Conservation (phyloP, 176 grass and related monocot species). For the Cenchrus americanus region DNA sequence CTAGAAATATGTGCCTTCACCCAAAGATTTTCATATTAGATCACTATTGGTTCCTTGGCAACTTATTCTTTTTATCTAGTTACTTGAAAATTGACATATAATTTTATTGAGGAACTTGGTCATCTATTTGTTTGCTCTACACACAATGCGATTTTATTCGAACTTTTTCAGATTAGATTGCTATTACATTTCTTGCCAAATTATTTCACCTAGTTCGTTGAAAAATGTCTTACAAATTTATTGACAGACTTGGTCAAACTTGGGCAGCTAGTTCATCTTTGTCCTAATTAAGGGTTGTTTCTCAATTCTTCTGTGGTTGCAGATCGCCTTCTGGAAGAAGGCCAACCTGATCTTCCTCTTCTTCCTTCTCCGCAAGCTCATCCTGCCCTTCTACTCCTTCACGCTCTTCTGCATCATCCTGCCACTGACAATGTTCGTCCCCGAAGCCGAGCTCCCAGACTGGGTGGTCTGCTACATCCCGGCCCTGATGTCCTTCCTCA, state of each 20-base stretch:
- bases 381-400: slow-evolving; percentile 95
- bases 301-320: slow-evolving; percentile 37
- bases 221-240: neutral
- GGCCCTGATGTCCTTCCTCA: slow-evolving; percentile 74
- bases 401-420: slow-evolving; percentile 97
- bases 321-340: slow-evolving; percentile 88
- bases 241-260: neutral
- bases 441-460: slow-evolving; percentile 79
- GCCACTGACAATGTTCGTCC: slow-evolving; percentile 94
- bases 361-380: slow-evolving; percentile 88
- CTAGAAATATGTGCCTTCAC: too few species aligned
- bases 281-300: neutral
- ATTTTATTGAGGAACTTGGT: too few species aligned
- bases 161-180: too few species aligned
- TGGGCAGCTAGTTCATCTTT: neutral
- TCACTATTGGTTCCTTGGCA: too few species aligned
- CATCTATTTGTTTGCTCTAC: too few species aligned
- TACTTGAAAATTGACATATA: too few species aligned
- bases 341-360: slow-evolving; percentile 88
- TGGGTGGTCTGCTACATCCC: slow-evolving; percentile 95
- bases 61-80: too few species aligned
- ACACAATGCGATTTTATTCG: too few species aligned
- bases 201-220: neutral
- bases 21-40: neutral
- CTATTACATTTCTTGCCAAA: too few species aligned